Evolutionary conservation across 129 eudicot genomes (phyloP), one percentile per base, ranked within the genome.

Genomic region (Lonicera japonica): DNA sequence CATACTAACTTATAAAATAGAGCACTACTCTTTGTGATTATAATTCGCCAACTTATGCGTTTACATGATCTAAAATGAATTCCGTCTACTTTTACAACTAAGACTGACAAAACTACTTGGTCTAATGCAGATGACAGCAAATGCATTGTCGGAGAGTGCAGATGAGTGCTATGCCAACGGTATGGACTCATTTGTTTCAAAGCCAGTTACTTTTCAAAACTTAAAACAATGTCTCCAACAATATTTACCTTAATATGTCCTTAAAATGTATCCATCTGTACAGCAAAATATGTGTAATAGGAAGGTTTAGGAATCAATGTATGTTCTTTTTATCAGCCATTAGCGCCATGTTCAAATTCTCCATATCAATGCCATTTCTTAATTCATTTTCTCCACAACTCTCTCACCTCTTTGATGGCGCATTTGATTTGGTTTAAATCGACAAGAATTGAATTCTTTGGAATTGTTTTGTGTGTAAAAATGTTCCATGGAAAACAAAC

Each of bases 161-260:
- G 95, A 91, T n/a, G 95, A 91, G 68, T 91, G 97, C 68, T 87
- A 23, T 45, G 80, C 90, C 56, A 91, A 80, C 64, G 97, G 97
- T 77, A 91, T 91, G 97, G 97, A 91, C 68, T 87, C 95, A 4
- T 91, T 91, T 70, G 79, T 91, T 40, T 77, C 97, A 61, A 91
- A 91, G 77, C 97, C 97, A 25, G 87, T 87, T 21, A 91, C 90
- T 19, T 79, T 87, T 68, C 87, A 87, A 51, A 79, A 63, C 47
- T 70, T 91, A 66, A 84, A 80, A 84, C 87, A 87, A 47, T 79
- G 95, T 74, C 83, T 91, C 21, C 70, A 82, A 59, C 80, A 87
- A 71, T 84, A 83, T 71, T 65, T 87, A 41, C 71, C 77, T 61
- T 66, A 61, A 71, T 55, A 61, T 63, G 57, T 60, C 61, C 22